Percentiles rank a stretch among this genome's conserved stretches.
Conservation (phyloP, 306 rosid species). For the Medicago arabica region DNA sequence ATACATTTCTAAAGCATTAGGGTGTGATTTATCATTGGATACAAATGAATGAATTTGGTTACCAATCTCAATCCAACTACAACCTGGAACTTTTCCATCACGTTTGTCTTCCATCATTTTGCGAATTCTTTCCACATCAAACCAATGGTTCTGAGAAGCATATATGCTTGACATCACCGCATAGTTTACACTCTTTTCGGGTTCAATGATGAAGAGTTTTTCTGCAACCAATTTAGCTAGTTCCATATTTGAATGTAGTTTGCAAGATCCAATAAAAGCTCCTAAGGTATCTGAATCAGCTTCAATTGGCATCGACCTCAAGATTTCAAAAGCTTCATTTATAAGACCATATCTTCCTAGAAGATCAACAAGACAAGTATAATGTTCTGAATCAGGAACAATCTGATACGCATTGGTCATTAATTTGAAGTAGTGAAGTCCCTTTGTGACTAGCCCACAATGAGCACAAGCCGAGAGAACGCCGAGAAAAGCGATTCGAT, state of each 20-base stretch:
- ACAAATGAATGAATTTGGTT: slow-evolving; percentile 59
- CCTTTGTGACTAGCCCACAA: slow-evolving; percentile 59
- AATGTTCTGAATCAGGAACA: slow-evolving; percentile 65
- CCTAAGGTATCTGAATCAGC: slow-evolving; percentile 56
- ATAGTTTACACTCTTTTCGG: slow-evolving; percentile 61
- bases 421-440: slow-evolving; percentile 64
- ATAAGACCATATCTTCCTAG: slow-evolving; percentile 76
- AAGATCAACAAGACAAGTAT: slow-evolving; percentile 71
- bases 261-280: slow-evolving; percentile 82
- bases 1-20: slow-evolving; percentile 50
- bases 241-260: slow-evolving; percentile 56
- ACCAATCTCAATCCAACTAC: slow-evolving; percentile 73
- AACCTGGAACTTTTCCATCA: slow-evolving; percentile 60
- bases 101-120: slow-evolving; percentile 49
- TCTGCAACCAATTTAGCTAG: slow-evolving; percentile 71
- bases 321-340: slow-evolving; percentile 62
- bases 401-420: slow-evolving; percentile 59
- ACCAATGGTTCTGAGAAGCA: slow-evolving; percentile 72
- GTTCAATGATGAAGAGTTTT: slow-evolving; percentile 60
- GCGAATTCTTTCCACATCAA: slow-evolving; percentile 61
- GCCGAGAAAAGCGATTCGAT: slow-evolving; percentile 67
- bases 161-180: slow-evolving; percentile 66
- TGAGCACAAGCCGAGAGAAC: slow-evolving; percentile 80
- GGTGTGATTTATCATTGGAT: slow-evolving; percentile 60
- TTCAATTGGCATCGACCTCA: slow-evolving; percentile 60